Conservation (phyloP, 129 eudicot species). For the Saussurea involucrata region DNA sequence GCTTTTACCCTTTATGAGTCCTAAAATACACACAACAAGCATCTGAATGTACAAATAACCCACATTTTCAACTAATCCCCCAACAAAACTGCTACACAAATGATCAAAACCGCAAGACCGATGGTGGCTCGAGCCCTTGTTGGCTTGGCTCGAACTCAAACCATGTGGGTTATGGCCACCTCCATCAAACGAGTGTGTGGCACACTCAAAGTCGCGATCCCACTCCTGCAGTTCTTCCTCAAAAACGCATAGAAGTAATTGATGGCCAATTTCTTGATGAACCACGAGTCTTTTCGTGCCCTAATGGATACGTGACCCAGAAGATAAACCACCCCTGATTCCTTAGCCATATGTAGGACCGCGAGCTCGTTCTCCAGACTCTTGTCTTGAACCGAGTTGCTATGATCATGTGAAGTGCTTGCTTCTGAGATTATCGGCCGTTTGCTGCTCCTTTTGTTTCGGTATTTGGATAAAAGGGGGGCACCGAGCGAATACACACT, state of each 20-base stretch:
- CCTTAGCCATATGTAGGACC: constrained; percentile 75
- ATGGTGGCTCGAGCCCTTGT: neutral
- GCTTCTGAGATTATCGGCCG: constrained; percentile 40
- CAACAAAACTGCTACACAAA: neutral
- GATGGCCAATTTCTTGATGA: constrained; percentile 71
- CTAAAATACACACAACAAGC: constrained; percentile 2
- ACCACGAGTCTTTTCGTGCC: constrained; percentile 95
- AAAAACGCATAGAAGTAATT: constrained; percentile 88
- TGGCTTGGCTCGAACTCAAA: constrained; percentile 36
- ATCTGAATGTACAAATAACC: constrained; percentile 7
- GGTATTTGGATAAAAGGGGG: constrained; percentile 61
- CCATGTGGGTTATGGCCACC: constrained; percentile 91
- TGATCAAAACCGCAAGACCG: neutral
- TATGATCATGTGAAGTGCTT: constrained; percentile 48
- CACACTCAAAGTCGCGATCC: constrained; percentile 82
- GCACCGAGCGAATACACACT: constrained; percentile 67
- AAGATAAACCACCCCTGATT: constrained; percentile 89
- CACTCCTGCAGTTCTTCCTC: constrained; percentile 84
- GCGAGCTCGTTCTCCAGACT: constrained; percentile 83
- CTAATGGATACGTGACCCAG: constrained; percentile 90
- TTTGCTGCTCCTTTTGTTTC: constrained; percentile 18
- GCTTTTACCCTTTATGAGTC: constrained; percentile 1
- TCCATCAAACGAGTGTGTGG: constrained; percentile 85
- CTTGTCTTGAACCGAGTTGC: constrained; percentile 45
- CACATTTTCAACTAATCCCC: neutral